Conservation (phyloP, 176 grass and related monocot species). For the Dendrocalamus sinicus region DNA sequence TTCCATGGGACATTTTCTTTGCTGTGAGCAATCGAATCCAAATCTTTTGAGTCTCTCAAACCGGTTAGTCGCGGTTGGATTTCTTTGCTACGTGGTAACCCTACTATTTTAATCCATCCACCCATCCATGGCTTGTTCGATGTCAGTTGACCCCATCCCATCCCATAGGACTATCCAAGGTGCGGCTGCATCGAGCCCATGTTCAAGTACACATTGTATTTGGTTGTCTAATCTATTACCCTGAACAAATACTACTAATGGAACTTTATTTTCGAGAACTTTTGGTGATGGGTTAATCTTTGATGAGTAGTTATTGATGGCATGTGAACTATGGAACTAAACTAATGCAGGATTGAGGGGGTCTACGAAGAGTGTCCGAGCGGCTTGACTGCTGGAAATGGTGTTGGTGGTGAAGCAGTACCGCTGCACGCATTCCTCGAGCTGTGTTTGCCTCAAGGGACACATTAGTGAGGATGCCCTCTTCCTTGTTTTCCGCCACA, state of each 20-base stretch:
- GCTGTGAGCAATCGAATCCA: not conserved
- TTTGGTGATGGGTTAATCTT: not conserved
- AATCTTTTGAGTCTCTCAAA: not conserved
- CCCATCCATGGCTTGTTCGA: not conserved
- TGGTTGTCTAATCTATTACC: not conserved
- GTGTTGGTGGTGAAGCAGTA: slow-evolving; percentile 75
- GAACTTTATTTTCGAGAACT: not conserved
- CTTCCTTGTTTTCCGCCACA: slow-evolving; percentile 69
- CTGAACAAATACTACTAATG: not conserved
- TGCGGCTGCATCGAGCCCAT: not conserved
- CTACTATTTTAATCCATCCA: not conserved
- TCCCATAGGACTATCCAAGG: not conserved
- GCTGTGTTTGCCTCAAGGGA: slow-evolving; percentile 78
- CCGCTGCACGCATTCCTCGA: slow-evolving; percentile 74
- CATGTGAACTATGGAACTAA: not conserved
- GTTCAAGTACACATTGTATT: not conserved
- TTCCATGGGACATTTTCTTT: not conserved
- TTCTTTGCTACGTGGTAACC: not conserved
- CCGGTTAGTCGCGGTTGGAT: not conserved
- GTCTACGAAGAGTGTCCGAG: not conserved
- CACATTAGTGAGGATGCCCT: slow-evolving; percentile 79
- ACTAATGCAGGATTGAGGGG: not conserved
- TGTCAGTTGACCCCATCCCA: not conserved
- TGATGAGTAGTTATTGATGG: not conserved
- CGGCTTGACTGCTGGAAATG: not conserved